Base-by-base conservation (phyloP, 192 early-diverging fungal genomes). In the Entomortierella parvispora region DNA sequence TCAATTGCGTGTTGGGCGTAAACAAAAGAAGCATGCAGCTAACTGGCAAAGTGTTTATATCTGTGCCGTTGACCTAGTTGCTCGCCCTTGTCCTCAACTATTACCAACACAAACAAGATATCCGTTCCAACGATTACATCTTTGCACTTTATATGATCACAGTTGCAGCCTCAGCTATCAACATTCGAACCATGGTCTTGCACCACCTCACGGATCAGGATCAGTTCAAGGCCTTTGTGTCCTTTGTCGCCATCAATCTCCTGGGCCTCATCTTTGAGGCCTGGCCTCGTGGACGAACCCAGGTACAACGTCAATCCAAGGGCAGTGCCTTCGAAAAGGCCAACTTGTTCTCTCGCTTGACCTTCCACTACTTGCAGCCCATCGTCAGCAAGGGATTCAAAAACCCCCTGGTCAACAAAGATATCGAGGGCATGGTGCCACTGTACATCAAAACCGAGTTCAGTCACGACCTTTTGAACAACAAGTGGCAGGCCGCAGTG, bases 291-390 rank as follows among this genome's bases (percentile, higher is more conserved):
- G 52, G 62, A 7, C 56, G 62, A 14, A 71, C 68, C 7, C 42
- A 60, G 15, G 54, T 29, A 2, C 68, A 65, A 45, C 43, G 34
- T 15, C 50, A 63, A 29, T 59, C 63, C 45, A 31, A 62, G 0
- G 37, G 48, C n/a, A 57, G 68, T 31, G 71, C 62, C 3, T 75
- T 70, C 34, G 55, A 65, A 17, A 81, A 75, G 31, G 80, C 80
- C 23, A 81, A 77, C 43, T 32, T 81, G 9, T 76, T 69, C 47
- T 70, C 67, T 32, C 57, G 71, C 14, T 4, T 77, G 43, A 55
- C 64, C 0, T 81, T 70, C 64, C 80, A 81, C 22, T 81, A 68
- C 33, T 58, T 81, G 11, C 80, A 81, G 29, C 72, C 80, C 2
- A 56, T 77, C 43, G 44, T 81, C 57, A 53, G 50, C 26, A 43